A percentile compares a stretch with the other conserved stretches of the same genome.
These are phyloP conservation scores for Coemansia sp. DNA, from an alignment of 192 early-diverging fungal species.

Conservation along the genomic window DNA sequence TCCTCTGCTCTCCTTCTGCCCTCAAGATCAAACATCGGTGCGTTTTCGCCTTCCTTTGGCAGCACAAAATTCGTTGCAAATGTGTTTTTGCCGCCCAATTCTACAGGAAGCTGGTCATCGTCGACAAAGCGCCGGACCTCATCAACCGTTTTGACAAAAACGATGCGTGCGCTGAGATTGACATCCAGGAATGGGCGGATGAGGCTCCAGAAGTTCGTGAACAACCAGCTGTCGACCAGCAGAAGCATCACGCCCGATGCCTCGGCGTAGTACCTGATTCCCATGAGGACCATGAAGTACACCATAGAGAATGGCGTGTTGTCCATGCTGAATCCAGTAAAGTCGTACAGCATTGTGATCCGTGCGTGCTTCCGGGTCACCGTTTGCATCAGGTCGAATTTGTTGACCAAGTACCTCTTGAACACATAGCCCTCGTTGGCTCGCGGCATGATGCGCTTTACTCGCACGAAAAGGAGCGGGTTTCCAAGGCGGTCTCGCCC, in stretches of 20 bases:
- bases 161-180: slow-evolving; percentile 43
- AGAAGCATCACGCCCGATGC: slow-evolving; percentile 39
- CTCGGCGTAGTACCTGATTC: slow-evolving; percentile 38
- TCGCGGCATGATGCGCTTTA: slow-evolving; percentile 40
- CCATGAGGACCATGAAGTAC: slow-evolving; percentile 35
- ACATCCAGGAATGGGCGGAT: slow-evolving; percentile 43
- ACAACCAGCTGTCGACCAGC: slow-evolving; percentile 53
- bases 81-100: slow-evolving; percentile 29
- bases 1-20: slow-evolving; percentile 29
- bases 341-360: slow-evolving; percentile 37
- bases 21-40: slow-evolving; percentile 27
- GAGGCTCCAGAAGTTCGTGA: slow-evolving; percentile 45
- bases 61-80: slow-evolving; percentile 16
- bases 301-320: slow-evolving; percentile 46
- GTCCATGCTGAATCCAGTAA: slow-evolving; percentile 43
- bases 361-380: slow-evolving; percentile 25
- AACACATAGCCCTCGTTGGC: slow-evolving; percentile 27
- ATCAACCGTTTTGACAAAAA: slow-evolving; percentile 38
- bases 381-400: slow-evolving; percentile 30
- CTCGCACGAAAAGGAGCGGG: slow-evolving; percentile 29
- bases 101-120: slow-evolving; percentile 34
- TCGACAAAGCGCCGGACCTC: slow-evolving; percentile 42
- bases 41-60: slow-evolving; percentile 37
- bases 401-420: slow-evolving; percentile 33
- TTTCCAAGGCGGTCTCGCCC: slow-evolving; percentile 30